Evolutionary conservation across 2,329 filamentous ascomycete species (phyloP), one percentile per base, ranked within the genome.

Genomic region (Arachnomyces sp.): DNA sequence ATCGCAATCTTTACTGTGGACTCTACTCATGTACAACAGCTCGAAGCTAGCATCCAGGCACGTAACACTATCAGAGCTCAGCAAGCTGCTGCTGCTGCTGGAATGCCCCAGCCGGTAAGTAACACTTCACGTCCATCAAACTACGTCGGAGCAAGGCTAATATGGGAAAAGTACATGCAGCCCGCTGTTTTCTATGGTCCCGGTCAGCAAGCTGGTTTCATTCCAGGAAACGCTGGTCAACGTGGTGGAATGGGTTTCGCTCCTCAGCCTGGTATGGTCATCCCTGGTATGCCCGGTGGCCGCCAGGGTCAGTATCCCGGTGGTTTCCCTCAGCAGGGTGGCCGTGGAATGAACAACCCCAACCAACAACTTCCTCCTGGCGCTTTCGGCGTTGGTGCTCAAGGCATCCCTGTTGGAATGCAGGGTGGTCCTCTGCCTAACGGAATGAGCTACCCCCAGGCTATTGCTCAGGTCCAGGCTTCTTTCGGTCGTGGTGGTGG

Each of bases 51-150:
- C 70, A 98, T 98, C 67, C 92, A 96, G 73, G 90, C 92, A 66
- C 88, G 92, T 68, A 96, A 96, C 76, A 90, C 94, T 68, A 81
- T 95, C 62, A 84, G 92, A 60, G 92, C 96, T 81, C 92, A 96
- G 74, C 92, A 98, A 70, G 87, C 88, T 53, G 88, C 89, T 51
- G 87, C 89, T 51, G 84, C 84, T 51, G 87, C 84, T 39, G 88
- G 86, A 57, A 87, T 94, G 77, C 83, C 85, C 53, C 84, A 75
- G 50, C 71, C 72, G 54, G 62, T 64, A 53, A 47, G 56, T 54
- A 16, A 44, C 31, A n/a, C 28, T 31, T 25, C 17, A 31, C 20
- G 31, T 18, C 7, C 25, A 15, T 36, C 20, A 5, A 9, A 9
- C 20, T 9, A 25, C 9, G 20, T 25, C 9, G 9, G 20, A 5